phyloP scores from a whole-genome alignment of 2,329 filamentous ascomycete genomes.

The Alternaria solani region DNA sequence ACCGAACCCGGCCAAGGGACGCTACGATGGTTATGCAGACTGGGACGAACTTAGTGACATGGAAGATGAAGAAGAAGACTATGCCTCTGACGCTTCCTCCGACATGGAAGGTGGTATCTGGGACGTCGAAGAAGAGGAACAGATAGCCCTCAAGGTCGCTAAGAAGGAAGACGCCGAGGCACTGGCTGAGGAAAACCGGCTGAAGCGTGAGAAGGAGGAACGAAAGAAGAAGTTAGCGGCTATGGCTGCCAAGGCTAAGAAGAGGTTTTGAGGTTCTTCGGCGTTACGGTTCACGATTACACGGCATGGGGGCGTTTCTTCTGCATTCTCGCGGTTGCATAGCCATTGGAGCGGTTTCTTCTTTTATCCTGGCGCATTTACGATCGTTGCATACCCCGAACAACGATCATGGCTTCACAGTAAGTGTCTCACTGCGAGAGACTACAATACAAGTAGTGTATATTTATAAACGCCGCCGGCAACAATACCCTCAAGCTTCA shows the following conservation, averaged over 20 bases:
- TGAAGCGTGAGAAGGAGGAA: conserved; percentile 48
- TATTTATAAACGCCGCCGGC: conserved; percentile 18
- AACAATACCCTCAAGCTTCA: conserved; percentile 10
- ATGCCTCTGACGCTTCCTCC: conserved; percentile 72
- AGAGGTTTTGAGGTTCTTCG: conserved; percentile 36
- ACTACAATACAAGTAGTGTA: conserved; percentile 26
- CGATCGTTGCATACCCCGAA: conserved; percentile 26
- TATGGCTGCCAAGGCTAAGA: conserved; percentile 43
- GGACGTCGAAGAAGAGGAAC: conserved; percentile 77
- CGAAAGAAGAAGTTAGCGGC: conserved; percentile 45
- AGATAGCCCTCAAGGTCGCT: conserved; percentile 67
- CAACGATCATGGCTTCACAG: conserved; percentile 29
- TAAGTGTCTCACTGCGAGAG: conserved; percentile 22
- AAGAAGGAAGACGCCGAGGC: conserved; percentile 73
- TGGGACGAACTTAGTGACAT: conserved; percentile 53
- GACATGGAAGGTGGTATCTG: conserved; percentile 81
- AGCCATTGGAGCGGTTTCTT: conserved; percentile 39
- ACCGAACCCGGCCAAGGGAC: conserved; percentile 43
- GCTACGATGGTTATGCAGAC: conserved; percentile 48
- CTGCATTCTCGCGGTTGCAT: conserved; percentile 42
- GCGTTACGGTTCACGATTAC: conserved; percentile 39
- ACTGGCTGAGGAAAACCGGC: conserved; percentile 62
- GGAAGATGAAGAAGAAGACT: conserved; percentile 68
- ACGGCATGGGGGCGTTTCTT: conserved; percentile 37
- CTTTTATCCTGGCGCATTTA: conserved; percentile 31